Percentiles rank a stretch among this genome's conserved stretches.
Conservation (phyloP, 208 protist genomes). For the Leishmania guyanensis region DNA sequence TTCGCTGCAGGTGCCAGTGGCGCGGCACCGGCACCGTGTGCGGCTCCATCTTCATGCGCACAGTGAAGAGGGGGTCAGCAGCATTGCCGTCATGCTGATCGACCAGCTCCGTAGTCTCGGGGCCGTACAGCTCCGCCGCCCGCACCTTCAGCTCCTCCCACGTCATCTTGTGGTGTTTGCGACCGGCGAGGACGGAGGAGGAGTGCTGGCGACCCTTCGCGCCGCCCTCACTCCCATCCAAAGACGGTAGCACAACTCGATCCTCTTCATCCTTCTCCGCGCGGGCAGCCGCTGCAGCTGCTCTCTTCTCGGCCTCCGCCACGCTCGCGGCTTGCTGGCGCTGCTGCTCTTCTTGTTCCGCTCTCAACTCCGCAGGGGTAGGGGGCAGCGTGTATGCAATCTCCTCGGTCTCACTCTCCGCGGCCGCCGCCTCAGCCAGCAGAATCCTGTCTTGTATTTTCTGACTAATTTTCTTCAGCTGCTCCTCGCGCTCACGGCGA, state of each 20-base stretch:
- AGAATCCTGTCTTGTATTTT: constrained; percentile 42
- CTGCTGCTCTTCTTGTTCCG: constrained; percentile 7
- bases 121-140: constrained; percentile 33
- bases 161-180: constrained; percentile 57
- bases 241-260: constrained; percentile 36
- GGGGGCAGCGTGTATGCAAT: constrained; percentile 53
- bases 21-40: constrained; percentile 95
- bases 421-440: constrained; percentile 22
- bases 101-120: constrained; percentile 38
- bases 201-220: not conserved
- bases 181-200: constrained; percentile 26
- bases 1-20: constrained; percentile 98
- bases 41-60: constrained; percentile 94
- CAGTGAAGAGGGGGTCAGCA: constrained; percentile 95
- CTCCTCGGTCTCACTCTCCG: constrained; percentile 36
- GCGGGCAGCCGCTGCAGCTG: constrained; percentile 11
- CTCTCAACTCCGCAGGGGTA: constrained; percentile 14
- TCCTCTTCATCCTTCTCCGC: constrained; percentile 32
- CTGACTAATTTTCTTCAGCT: constrained; percentile 43
- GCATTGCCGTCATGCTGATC: constrained; percentile 97
- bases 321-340: constrained; percentile 2
- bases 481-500: constrained; percentile 47
- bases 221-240: constrained; percentile 1
- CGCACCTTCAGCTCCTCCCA: constrained; percentile 70
- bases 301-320: constrained; percentile 2